Conservation (phyloP, 2,329 filamentous ascomycete species). For the Uncinocarpus reesii region DNA sequence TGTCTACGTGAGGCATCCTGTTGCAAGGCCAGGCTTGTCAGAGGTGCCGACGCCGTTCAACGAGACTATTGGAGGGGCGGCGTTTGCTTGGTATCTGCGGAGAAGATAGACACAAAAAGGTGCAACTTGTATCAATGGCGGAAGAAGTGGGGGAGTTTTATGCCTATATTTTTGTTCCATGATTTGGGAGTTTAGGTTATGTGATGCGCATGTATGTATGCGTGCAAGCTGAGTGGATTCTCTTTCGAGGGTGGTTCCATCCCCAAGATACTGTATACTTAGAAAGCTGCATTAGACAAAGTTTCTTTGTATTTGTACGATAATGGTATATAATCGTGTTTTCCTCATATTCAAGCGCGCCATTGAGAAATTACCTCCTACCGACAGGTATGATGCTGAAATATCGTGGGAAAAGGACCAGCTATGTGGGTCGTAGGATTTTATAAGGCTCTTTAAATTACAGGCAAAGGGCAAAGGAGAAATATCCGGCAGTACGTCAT, state of each 20-base stretch:
- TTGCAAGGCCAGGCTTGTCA: constrained; percentile 67
- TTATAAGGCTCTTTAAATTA: constrained; percentile 11
- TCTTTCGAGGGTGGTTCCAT: background rate
- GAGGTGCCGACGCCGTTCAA: constrained; percentile 79
- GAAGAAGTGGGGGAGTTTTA: background rate
- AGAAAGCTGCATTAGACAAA: constrained; percentile 1
- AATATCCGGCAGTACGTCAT: constrained; percentile 1
- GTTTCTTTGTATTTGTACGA: constrained; percentile 9
- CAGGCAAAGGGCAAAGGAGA: constrained; percentile 1
- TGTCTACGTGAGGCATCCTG: constrained; percentile 88
- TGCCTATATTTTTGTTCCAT: background rate
- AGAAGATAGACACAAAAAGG: constrained; percentile 49
- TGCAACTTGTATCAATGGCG: background rate
- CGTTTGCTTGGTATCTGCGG: constrained; percentile 89
- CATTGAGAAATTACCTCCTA: background rate
- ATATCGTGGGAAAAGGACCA: background rate
- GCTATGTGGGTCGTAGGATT: constrained; percentile 4
- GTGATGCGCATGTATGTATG: background rate
- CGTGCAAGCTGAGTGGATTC: background rate
- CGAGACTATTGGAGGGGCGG: constrained; percentile 60
- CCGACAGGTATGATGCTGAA: background rate
- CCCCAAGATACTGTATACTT: background rate
- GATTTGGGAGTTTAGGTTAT: background rate
- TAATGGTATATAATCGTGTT: background rate
- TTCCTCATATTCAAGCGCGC: background rate